Conservation (phyloP, 805 yeast species). For the Zygotorulaspora danielsina region DNA sequence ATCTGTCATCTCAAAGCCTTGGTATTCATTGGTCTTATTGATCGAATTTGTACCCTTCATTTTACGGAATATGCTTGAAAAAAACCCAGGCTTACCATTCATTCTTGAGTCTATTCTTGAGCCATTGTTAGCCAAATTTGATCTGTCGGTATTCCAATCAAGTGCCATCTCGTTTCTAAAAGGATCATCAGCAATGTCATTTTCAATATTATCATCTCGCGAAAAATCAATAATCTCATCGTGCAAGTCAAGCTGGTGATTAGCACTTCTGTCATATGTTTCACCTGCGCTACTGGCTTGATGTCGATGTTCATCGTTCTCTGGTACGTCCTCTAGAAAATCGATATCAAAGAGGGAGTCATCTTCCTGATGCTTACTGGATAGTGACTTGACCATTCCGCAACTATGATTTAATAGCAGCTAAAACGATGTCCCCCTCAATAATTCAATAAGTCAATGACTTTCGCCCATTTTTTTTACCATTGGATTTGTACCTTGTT, state of each 20-base stretch:
- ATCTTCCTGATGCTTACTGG: constrained; percentile 12
- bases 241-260: constrained; percentile 21
- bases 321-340: constrained; percentile 29
- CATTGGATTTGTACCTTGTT: no score
- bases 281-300: constrained; percentile 3
- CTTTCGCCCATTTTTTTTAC: no score
- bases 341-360: constrained; percentile 41
- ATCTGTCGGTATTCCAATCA: constrained; percentile 18
- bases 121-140: constrained; percentile 8
- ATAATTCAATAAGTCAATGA: no score
- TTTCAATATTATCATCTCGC: constrained; percentile 35
- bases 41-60: constrained; percentile 20
- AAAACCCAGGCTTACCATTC: constrained; percentile 17
- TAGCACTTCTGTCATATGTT: constrained; percentile 9
- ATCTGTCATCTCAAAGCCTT: constrained; percentile 32
- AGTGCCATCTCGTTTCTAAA: constrained; percentile 17
- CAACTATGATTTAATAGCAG: no score
- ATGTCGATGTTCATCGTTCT: constrained; percentile 10
- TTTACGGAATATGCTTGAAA: constrained; percentile 19
- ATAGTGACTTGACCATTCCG: constrained; percentile 8
- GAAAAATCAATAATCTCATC: constrained; percentile 37
- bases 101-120: constrained; percentile 13
- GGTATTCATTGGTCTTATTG: constrained; percentile 13
- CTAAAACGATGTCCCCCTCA: no score
- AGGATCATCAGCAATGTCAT: constrained; percentile 36